Evolutionary conservation across 1,284 basidiomycete genomes (phyloP).

Genomic region (Ganoderma meredithae): DNA sequence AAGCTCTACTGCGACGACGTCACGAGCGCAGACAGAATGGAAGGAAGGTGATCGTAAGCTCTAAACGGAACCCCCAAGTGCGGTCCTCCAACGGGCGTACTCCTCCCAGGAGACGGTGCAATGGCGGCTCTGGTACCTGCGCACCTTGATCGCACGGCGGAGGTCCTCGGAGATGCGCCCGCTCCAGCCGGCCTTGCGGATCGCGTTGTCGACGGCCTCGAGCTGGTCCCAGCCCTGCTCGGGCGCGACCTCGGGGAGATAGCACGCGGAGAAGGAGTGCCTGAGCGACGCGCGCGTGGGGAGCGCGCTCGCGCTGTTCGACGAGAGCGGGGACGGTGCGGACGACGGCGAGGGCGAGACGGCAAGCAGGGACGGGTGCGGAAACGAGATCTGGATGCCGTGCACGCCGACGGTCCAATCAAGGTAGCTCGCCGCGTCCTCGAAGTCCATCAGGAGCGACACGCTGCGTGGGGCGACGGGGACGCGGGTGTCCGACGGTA

Average conservation of each 20-base stretch:
- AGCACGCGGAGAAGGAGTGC: constrained; percentile 84
- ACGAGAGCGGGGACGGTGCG: constrained; percentile 74
- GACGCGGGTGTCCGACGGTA: not conserved
- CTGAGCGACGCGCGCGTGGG: constrained; percentile 58
- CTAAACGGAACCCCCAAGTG: constrained; percentile 47
- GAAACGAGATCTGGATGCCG: constrained; percentile 91
- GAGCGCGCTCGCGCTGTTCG: constrained; percentile 63
- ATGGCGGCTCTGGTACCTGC: constrained; percentile 88
- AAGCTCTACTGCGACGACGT: not conserved
- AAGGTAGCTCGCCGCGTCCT: constrained; percentile 84
- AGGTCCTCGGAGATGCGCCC: constrained; percentile 87
- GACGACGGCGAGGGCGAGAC: constrained; percentile 58
- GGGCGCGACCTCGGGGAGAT: constrained; percentile 92
- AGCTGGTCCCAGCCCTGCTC: constrained; percentile 95
- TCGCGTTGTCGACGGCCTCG: constrained; percentile 90
- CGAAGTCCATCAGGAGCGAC: constrained; percentile 93
- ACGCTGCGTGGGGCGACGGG: constrained; percentile 59
- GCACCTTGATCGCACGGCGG: constrained; percentile 77
- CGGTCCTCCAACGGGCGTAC: constrained; percentile 76
- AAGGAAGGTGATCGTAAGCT: constrained; percentile 21
- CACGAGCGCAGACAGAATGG: constrained; percentile 1
- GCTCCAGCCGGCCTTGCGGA: constrained; percentile 91
- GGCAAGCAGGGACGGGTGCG: constrained; percentile 72
- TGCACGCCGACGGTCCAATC: constrained; percentile 94
- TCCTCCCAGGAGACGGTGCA: constrained; percentile 79